These are phyloP conservation scores for Aphanomyces invadans DNA, from an alignment of 352 stramenopile genomes.

Conservation along the genomic window DNA sequence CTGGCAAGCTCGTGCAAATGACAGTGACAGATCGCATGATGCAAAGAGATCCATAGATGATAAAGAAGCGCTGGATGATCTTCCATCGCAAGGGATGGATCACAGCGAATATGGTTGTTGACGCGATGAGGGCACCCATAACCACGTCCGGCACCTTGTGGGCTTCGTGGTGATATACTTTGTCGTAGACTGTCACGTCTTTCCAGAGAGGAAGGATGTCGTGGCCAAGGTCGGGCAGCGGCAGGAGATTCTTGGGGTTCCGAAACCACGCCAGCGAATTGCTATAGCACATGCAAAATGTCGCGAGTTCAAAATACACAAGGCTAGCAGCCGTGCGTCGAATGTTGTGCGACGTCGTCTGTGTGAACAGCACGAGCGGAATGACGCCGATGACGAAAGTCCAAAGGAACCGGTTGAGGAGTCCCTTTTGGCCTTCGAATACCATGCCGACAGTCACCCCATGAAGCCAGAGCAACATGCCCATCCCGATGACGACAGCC, in stretches of 20 bases:
- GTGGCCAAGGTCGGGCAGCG: slow-evolving; percentile 21
- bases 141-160: slow-evolving; percentile 22
- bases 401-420: slow-evolving; percentile 23
- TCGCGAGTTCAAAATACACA: slow-evolving; percentile 22
- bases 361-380: slow-evolving; percentile 22
- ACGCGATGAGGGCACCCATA: slow-evolving; percentile 12
- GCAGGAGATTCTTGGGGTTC: slow-evolving; percentile 23
- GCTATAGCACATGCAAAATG: slow-evolving; percentile 25
- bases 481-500: background rate
- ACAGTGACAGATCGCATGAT: slow-evolving; percentile 25
- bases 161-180: slow-evolving; percentile 22
- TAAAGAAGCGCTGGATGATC: slow-evolving; percentile 25
- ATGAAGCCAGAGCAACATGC: slow-evolving; percentile 21
- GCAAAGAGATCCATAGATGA: slow-evolving; percentile 24
- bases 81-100: slow-evolving; percentile 22
- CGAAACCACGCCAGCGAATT: slow-evolving; percentile 24
- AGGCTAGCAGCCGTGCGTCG: slow-evolving; percentile 20
- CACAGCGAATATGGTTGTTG: slow-evolving; percentile 14
- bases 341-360: slow-evolving; percentile 23
- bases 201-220: slow-evolving; percentile 23
- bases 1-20: slow-evolving; percentile 23
- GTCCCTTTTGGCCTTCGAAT: slow-evolving; percentile 24
- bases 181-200: slow-evolving; percentile 17
- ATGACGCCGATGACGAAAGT: slow-evolving; percentile 22
- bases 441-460: slow-evolving; percentile 21